These are phyloP conservation scores for Trichoderma oligosporum DNA, from an alignment of 2,329 filamentous ascomycete genomes.

Conservation along the genomic window DNA sequence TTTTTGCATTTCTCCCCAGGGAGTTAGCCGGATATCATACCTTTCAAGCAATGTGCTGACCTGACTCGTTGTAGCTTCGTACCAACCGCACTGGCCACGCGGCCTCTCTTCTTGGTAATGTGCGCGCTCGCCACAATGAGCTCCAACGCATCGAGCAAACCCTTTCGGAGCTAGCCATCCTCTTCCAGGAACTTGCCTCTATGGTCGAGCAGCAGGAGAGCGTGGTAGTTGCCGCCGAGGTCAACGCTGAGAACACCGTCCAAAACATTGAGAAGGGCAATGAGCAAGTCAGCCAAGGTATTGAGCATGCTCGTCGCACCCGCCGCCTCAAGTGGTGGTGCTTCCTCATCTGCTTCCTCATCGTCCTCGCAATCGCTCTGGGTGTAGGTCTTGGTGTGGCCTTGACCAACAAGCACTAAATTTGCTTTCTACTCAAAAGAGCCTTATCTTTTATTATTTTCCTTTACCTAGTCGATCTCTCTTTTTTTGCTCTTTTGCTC, in stretches of 20 bases:
- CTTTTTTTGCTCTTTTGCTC: background rate
- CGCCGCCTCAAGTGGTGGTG: slow-evolving; percentile 83
- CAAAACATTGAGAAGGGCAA: slow-evolving; percentile 67
- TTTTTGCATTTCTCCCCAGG: background rate
- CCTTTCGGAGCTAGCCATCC: slow-evolving; percentile 62
- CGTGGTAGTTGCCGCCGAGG: slow-evolving; percentile 58
- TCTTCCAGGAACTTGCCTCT: slow-evolving; percentile 73
- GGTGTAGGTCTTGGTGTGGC: slow-evolving; percentile 53
- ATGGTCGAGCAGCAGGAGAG: slow-evolving; percentile 69
- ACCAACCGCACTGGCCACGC: slow-evolving; percentile 72
- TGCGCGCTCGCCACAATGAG: slow-evolving; percentile 79
- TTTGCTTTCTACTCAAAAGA: background rate
- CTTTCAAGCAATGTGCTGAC: background rate
- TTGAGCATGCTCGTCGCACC: slow-evolving; percentile 60
- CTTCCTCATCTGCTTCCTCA: slow-evolving; percentile 57
- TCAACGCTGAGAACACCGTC: slow-evolving; percentile 62
- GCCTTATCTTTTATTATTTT: background rate
- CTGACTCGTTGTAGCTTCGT: slow-evolving; percentile 53
- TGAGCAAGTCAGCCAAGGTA: slow-evolving; percentile 64
- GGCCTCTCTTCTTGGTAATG: slow-evolving; percentile 68
- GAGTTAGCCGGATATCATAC: background rate
- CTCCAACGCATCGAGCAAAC: slow-evolving; percentile 76
- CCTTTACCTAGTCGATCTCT: background rate
- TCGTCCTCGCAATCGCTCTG: slow-evolving; percentile 52
- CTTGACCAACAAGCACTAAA: slow-evolving; percentile 30